Base-by-base conservation (phyloP, 2,329 filamentous ascomycete genomes). In the Scleromitrula shiraiana region DNA sequence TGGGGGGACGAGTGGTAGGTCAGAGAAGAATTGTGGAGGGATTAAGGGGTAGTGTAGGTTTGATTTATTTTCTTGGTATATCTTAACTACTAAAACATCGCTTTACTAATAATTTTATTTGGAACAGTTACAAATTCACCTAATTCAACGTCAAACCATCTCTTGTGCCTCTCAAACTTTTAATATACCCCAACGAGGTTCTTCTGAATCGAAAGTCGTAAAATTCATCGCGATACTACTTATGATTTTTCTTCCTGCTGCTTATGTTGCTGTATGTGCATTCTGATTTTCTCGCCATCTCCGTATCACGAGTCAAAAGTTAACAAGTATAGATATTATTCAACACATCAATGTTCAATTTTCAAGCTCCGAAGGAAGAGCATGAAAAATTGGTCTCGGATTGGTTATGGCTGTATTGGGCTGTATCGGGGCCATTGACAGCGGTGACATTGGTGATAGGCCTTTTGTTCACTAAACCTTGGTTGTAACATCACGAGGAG, bases 371-470 rank as follows among this genome's bases (percentile, higher is more conserved):
- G 15, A 10, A 36, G 20, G 5, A 12, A 17, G n/a, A n/a, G n/a
- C n/a, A n/a, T n/a, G 8, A 33, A 2, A 17, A 17, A 0, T 9
- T 45, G 10, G 33, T 45, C 24, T 37, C 30, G 7, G 42, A 45
- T 17, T 45, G 42, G 42, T 45, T 45, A 20, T 45, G 42, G 42
- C 15, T 45, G 8, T 45, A 45, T 27, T 45, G 42, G 42, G 42
- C 42, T 4, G 22, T 45, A 7, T 15, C 33, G 8, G 42, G 42
- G 4, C 42, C 42, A 19, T 33, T 45, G 3, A 45, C 33, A n/a
- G 42, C 23, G 2, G 32, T 5, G 8, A 32, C 37, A 2, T 4
- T 45, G 23, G 24, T 32, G 4, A 20, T n/a, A 8, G 37, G 42
- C 22, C n/a, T 45, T 15, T 45, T 7, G 23, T 45, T 22, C 30